A percentile compares a stretch with the other conserved stretches of the same genome.
phyloP scores from a whole-genome alignment of 192 early-diverging fungal genomes.

The Entomortierella chlamydospora region DNA sequence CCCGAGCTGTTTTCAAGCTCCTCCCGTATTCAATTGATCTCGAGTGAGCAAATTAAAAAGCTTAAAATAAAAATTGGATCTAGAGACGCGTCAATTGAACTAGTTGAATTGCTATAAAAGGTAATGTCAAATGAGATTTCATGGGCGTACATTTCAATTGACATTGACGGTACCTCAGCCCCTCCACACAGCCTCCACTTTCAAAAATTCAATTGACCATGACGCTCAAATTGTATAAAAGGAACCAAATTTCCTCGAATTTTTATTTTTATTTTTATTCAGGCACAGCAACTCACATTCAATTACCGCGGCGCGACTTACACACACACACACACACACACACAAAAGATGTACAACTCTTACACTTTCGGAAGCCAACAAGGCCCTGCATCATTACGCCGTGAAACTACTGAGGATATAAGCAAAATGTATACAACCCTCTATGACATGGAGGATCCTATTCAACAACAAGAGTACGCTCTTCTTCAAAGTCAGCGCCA shows the following conservation, averaged over 20 bases:
- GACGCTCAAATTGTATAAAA: not conserved
- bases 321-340: not conserved
- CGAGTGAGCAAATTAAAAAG: constrained; percentile 11
- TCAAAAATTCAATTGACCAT: not conserved
- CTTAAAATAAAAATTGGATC: not conserved
- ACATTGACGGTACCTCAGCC: not conserved
- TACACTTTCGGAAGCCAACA: constrained; percentile 5
- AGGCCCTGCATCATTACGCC: not conserved
- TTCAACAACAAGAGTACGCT: constrained; percentile 20
- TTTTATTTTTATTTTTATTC: not conserved
- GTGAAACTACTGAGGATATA: constrained; percentile 25
- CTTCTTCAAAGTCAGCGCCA: constrained; percentile 2
- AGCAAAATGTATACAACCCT: constrained; percentile 44
- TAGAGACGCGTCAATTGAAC: not conserved
- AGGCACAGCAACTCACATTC: not conserved
- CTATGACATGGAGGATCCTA: constrained; percentile 26
- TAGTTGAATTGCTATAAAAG: not conserved
- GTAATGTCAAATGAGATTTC: constrained; percentile 6
- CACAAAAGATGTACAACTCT: constrained; percentile 3
- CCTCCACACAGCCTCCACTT: not conserved
- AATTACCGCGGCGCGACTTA: not conserved
- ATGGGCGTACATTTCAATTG: no score
- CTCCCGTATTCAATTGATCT: constrained; percentile 57
- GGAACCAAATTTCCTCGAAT: not conserved
- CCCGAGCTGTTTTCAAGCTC: constrained; percentile 56